Conservation (phyloP, 2,329 filamentous ascomycete genomes). For the Sodiomyces alkalinus region DNA sequence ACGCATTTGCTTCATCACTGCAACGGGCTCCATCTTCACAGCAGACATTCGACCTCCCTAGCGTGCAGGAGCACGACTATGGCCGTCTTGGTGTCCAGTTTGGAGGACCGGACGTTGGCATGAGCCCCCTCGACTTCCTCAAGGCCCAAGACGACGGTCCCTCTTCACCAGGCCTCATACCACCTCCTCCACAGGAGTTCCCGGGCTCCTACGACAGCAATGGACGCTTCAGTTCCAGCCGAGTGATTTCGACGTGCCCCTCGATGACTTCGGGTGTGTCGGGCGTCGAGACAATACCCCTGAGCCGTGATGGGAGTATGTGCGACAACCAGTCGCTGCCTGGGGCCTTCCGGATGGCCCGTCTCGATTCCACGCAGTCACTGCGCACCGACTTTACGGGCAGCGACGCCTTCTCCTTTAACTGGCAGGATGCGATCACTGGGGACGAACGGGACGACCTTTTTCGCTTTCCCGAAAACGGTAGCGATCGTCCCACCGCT, state of each 20-base stretch:
- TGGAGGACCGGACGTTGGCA: slow-evolving; percentile 17
- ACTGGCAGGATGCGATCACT: slow-evolving; percentile 6
- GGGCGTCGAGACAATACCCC: slow-evolving; percentile 21
- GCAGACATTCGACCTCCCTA: slow-evolving; percentile 12
- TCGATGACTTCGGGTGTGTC: slow-evolving; percentile 27
- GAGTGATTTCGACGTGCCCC: slow-evolving; percentile 21
- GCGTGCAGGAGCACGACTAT: slow-evolving; percentile 22
- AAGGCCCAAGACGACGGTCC: slow-evolving; percentile 13
- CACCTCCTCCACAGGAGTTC: slow-evolving; percentile 8
- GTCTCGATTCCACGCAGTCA: slow-evolving; percentile 22
- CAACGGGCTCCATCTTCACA: slow-evolving; percentile 11
- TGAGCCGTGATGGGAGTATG: slow-evolving; percentile 28
- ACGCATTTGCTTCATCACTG: slow-evolving; percentile 9
- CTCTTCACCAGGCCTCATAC: slow-evolving; percentile 11
- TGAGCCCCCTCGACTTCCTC: slow-evolving; percentile 24
- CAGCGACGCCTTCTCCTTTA: slow-evolving; percentile 10
- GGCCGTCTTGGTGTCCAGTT: too few relatives aligned
- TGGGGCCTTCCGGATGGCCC: slow-evolving; percentile 19
- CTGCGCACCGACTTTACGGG: slow-evolving; percentile 11
- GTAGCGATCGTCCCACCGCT: too few relatives aligned
- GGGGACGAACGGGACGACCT: too few relatives aligned
- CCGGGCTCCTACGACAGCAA: slow-evolving; percentile 9
- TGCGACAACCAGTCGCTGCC: slow-evolving; percentile 13
- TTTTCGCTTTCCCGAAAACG: too few relatives aligned
- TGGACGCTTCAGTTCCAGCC: slow-evolving; percentile 9